Evolutionary conservation across 495 filamentous ascomycete species (phyloP).

Genomic region (Neurospora hispaniola): DNA sequence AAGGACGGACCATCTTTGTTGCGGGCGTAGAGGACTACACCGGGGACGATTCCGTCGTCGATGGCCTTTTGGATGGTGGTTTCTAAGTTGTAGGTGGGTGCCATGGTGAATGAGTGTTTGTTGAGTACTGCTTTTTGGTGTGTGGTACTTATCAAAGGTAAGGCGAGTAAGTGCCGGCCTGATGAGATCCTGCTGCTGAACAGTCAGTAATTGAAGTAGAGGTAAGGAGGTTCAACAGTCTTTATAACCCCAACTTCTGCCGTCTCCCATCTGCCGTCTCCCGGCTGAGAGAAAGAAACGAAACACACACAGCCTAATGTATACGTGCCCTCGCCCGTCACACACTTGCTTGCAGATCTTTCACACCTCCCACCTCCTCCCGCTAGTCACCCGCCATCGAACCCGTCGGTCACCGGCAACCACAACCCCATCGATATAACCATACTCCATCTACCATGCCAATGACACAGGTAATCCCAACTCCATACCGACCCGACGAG

Average conservation of each 20-base stretch:
- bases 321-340: neutral
- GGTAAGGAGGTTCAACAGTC: too few relatives aligned
- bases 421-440: too few relatives aligned
- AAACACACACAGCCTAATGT: neutral
- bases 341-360: neutral
- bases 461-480: too few relatives aligned
- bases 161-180: neutral
- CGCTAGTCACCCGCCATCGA: too few relatives aligned
- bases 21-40: constrained; percentile 16
- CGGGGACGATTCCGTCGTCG: constrained; percentile 12
- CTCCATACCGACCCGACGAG: too few relatives aligned
- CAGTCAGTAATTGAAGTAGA: neutral
- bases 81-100: constrained; percentile 11
- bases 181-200: neutral
- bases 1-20: constrained; percentile 16
- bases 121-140: neutral
- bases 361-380: too few relatives aligned
- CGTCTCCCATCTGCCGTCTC: neutral
- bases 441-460: too few relatives aligned
- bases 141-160: neutral
- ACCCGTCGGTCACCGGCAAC: too few relatives aligned
- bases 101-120: neutral
- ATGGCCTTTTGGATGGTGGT: constrained; percentile 11
- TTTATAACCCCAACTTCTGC: neutral
- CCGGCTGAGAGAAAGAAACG: too few relatives aligned